phyloP scores from a whole-genome alignment of 2,329 filamentous ascomycete genomes.

The Scedosporium aurantiacum region DNA sequence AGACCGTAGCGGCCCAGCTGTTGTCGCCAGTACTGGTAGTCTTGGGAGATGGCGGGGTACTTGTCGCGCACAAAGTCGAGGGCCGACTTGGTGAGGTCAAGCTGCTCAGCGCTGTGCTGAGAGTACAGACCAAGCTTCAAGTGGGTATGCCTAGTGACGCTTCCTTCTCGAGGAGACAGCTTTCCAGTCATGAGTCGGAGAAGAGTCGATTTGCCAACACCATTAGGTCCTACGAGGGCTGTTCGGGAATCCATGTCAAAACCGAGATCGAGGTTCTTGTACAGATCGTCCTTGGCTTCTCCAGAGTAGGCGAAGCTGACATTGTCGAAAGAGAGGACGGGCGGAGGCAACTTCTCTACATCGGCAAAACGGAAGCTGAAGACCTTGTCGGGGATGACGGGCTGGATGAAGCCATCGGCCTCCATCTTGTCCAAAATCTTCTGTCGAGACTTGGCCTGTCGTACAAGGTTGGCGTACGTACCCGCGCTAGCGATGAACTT shows the following conservation, averaged over 20 bases:
- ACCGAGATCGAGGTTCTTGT: conserved; percentile 93
- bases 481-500: conserved; percentile 99
- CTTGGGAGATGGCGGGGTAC: conserved; percentile 78
- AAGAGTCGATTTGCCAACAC: conserved; percentile 97
- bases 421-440: conserved; percentile 99
- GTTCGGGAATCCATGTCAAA: conserved; percentile 99
- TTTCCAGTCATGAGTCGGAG: conserved; percentile 95
- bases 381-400: conserved; percentile 70
- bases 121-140: conserved; percentile 97
- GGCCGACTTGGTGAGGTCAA: conserved; percentile 94
- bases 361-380: conserved; percentile 98
- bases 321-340: conserved; percentile 90
- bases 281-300: conserved; percentile 77
- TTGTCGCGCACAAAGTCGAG: conserved; percentile 97
- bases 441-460: conserved; percentile 96
- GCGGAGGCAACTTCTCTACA: conserved; percentile 97
- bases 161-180: conserved; percentile 71
- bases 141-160: conserved; percentile 87
- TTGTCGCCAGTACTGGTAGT: conserved; percentile 99
- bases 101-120: conserved; percentile 96
- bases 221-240: conserved; percentile 92
- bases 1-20: conserved; percentile 93
- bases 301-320: conserved; percentile 98
- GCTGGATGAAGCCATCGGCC: conserved; percentile 96
- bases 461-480: conserved; percentile 98